phyloP scores from a whole-genome alignment of 2,329 filamentous ascomycete genomes.

The Paraconiothyrium brasiliense region DNA sequence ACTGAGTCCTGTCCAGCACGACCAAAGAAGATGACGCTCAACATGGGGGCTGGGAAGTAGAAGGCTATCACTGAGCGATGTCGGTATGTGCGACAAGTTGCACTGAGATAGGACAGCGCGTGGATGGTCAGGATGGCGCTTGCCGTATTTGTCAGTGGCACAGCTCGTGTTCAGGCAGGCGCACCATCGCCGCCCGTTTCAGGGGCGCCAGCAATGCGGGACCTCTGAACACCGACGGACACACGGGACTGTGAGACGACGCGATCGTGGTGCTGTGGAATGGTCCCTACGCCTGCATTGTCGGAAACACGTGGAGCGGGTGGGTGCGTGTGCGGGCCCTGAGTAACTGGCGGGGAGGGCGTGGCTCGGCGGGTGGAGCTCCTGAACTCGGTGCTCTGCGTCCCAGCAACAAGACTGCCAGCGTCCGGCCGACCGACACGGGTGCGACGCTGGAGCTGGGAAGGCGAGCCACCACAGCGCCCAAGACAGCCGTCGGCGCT shows the following conservation, averaged over 20 bases:
- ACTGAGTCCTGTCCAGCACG: no score
- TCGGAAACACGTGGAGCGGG: conserved; percentile 9
- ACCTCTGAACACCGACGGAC: background rate
- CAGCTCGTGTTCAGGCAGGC: conserved; percentile 4
- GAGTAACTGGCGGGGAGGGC: background rate
- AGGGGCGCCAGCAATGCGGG: background rate
- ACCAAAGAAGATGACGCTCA: no score
- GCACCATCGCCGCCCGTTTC: conserved; percentile 4
- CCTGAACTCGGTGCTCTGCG: conserved; percentile 11
- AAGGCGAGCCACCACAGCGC: no score
- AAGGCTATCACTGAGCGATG: background rate
- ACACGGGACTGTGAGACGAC: background rate
- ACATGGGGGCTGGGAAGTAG: no score
- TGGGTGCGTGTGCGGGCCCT: background rate
- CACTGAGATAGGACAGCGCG: background rate
- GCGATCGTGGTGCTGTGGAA: background rate
- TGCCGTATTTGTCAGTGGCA: conserved; percentile 5
- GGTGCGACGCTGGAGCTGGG: background rate
- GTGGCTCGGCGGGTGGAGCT: background rate
- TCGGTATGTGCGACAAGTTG: background rate
- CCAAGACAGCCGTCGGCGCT: no score
- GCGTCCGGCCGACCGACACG: background rate
- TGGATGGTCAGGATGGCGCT: background rate
- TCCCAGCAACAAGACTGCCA: no score
- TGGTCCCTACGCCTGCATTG: background rate